Conservation (phyloP, 257 asterid genomes). For the Eustoma russellianum region DNA sequence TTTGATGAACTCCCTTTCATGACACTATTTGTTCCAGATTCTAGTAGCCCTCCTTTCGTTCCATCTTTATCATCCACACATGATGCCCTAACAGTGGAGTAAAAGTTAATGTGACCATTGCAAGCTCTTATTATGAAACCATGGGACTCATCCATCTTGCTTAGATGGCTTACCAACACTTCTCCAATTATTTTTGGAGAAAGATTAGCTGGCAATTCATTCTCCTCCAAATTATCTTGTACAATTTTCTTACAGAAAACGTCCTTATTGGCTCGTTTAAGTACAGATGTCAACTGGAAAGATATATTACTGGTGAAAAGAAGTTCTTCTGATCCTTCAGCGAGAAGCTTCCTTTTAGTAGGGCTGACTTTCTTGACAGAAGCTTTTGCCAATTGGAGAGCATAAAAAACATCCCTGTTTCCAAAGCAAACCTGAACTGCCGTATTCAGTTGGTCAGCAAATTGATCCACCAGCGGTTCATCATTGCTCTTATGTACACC, state of each 20-base stretch:
- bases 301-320: slow-evolving; percentile 63
- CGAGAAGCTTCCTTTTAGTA: slow-evolving; percentile 63
- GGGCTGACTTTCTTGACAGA: slow-evolving; percentile 56
- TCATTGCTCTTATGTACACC: slow-evolving; percentile 32
- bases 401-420: slow-evolving; percentile 36
- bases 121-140: slow-evolving; percentile 67
- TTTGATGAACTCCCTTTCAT: slow-evolving; percentile 18
- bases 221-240: slow-evolving; percentile 20
- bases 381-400: slow-evolving; percentile 59
- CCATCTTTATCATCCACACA: slow-evolving; percentile 15
- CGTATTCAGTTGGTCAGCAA: slow-evolving; percentile 49
- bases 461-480: slow-evolving; percentile 28
- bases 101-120: slow-evolving; percentile 88
- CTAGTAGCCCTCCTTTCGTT: slow-evolving; percentile 14
- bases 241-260: slow-evolving; percentile 18
- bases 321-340: slow-evolving; percentile 59
- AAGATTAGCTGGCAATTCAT: slow-evolving; percentile 25
- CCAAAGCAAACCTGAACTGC: slow-evolving; percentile 32
- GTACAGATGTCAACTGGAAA: slow-evolving; percentile 74
- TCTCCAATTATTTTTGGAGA: slow-evolving; percentile 65
- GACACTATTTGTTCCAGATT: slow-evolving; percentile 17
- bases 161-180: slow-evolving; percentile 34
- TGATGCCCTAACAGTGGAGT: slow-evolving; percentile 28
- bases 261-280: slow-evolving; percentile 43
- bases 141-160: slow-evolving; percentile 32